Conservation (phyloP, 23 red algal species). For the Pyropia yezoensis region DNA sequence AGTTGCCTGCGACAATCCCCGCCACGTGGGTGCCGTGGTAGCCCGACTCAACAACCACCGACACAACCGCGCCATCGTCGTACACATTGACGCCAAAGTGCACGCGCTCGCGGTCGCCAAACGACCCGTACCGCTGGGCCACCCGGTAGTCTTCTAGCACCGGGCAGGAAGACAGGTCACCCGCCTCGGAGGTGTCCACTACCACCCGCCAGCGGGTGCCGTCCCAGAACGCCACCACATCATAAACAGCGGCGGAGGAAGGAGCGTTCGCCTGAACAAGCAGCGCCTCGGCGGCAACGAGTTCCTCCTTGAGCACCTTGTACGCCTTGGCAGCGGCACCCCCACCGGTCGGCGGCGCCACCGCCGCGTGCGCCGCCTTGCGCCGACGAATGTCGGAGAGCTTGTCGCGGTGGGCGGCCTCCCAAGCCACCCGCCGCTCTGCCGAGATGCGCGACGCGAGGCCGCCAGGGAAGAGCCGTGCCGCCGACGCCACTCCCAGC, state of each 20-base stretch:
- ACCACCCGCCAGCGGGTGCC: slow-evolving; percentile 30
- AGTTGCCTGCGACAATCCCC: slow-evolving; percentile 54
- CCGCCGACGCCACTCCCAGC: slow-evolving; percentile 42
- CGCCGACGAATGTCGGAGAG: slow-evolving; percentile 14
- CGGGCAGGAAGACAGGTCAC: slow-evolving; percentile 15
- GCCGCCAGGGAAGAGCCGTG: slow-evolving; percentile 38
- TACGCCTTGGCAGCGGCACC: background rate
- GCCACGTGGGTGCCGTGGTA: slow-evolving; percentile 71
- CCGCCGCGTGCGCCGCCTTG: background rate
- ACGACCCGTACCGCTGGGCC: slow-evolving; percentile 16
- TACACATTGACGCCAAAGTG: slow-evolving; percentile 62
- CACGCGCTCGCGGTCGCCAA: slow-evolving; percentile 40
- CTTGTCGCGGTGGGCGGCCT: slow-evolving; percentile 10
- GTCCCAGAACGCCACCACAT: slow-evolving; percentile 49
- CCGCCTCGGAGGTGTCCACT: slow-evolving; percentile 37
- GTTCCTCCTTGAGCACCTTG: slow-evolving; percentile 16
- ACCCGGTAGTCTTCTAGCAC: slow-evolving; percentile 53
- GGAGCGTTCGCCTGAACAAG: slow-evolving; percentile 1
- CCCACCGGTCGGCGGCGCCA: background rate
- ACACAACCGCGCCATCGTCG: slow-evolving; percentile 34
- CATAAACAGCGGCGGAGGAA: slow-evolving; percentile 14
- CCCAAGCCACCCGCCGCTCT: slow-evolving; percentile 44
- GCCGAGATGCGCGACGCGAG: slow-evolving; percentile 21
- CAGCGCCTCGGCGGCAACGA: slow-evolving; percentile 24
- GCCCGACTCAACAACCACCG: slow-evolving; percentile 59